These are phyloP conservation scores for Schizophyllum amplum DNA, from an alignment of 1,284 basidiomycete species.

Conservation along the genomic window DNA sequence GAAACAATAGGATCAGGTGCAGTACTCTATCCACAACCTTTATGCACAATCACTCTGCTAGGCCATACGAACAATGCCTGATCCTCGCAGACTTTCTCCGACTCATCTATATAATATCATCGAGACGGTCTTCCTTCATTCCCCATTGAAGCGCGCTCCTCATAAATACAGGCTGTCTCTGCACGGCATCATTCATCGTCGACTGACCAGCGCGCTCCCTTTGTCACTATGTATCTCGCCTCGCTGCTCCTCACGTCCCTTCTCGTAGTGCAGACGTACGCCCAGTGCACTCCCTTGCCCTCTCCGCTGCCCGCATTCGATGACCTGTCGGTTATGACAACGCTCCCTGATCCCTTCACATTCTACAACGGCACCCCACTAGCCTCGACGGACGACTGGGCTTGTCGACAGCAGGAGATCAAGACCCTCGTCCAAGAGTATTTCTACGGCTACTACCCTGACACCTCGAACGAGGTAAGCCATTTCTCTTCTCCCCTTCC, in stretches of 20 bases:
- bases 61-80: no score
- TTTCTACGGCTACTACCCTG: conserved; percentile 39
- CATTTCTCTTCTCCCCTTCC: conserved; percentile 24
- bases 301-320: background rate
- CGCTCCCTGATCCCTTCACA: conserved; percentile 42
- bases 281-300: background rate
- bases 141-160: no score
- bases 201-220: no score
- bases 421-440: conserved; percentile 36
- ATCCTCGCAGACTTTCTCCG: no score
- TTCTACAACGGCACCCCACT: conserved; percentile 33
- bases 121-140: no score
- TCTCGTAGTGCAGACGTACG: background rate
- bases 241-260: background rate
- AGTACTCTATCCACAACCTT: no score
- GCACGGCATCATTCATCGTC: no score
- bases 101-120: no score
- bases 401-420: conserved; percentile 41
- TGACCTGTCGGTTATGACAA: conserved; percentile 9
- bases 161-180: background rate
- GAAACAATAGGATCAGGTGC: no score
- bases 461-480: conserved; percentile 31
- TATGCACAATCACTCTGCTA: no score
- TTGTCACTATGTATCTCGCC: background rate
- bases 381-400: conserved; percentile 34